A percentile compares a stretch with the other conserved stretches of the same genome.
phyloP scores from a whole-genome alignment of 2,329 filamentous ascomycete species.

The Exophiala sp. region DNA sequence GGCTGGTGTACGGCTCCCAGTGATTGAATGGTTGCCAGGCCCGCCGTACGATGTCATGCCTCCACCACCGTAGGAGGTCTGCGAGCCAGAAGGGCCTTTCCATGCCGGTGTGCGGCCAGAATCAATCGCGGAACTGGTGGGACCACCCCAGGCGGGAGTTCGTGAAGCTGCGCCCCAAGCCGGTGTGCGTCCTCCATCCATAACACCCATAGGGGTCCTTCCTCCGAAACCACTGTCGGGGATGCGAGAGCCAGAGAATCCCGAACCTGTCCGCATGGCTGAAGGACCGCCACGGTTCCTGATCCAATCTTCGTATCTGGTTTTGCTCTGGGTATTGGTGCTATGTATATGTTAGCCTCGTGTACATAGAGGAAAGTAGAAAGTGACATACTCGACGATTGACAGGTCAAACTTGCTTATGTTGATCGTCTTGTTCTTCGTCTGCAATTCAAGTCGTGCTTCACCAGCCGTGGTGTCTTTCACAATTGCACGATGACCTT shows the following conservation, averaged over 20 bases:
- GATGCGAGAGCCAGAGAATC: conserved; percentile 37
- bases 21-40: conserved; percentile 32
- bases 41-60: conserved; percentile 73
- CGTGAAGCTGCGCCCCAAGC: conserved; percentile 62
- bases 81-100: conserved; percentile 53
- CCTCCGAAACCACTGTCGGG: conserved; percentile 56
- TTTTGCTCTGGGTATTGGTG: conserved; percentile 21
- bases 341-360: conserved; percentile 25
- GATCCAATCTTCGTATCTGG: conserved; percentile 27
- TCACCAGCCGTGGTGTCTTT: conserved; percentile 85
- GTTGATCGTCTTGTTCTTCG: conserved; percentile 85
- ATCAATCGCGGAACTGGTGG: conserved; percentile 24
- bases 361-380: not conserved
- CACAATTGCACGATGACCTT: conserved; percentile 88
- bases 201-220: conserved; percentile 60
- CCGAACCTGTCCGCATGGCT: conserved; percentile 21
- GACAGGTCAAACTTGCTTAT: conserved; percentile 74
- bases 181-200: conserved; percentile 63
- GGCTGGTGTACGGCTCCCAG: conserved; percentile 63
- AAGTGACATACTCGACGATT: conserved; percentile 67
- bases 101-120: conserved; percentile 47
- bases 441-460: conserved; percentile 86
- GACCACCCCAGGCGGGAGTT: conserved; percentile 30
- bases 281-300: conserved; percentile 23
- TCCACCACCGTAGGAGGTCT: conserved; percentile 53